Conservation (phyloP, 192 early-diverging fungal species). For the Pilobolus umbonatus region DNA sequence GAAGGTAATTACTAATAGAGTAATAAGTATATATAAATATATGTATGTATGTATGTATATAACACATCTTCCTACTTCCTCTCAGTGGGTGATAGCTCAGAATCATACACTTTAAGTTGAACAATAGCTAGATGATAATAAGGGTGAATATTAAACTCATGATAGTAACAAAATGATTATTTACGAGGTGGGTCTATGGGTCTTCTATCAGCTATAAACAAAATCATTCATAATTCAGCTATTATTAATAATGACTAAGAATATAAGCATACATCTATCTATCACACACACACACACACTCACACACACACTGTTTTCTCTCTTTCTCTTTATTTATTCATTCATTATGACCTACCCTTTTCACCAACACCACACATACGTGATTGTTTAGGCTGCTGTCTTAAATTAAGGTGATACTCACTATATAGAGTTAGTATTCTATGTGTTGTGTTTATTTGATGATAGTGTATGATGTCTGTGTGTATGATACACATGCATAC, state of each 20-base stretch:
- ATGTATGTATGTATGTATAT: too few species aligned
- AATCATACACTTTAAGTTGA: slow-evolving; percentile 38
- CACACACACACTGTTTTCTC: too few species aligned
- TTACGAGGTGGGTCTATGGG: slow-evolving; percentile 75
- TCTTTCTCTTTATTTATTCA: too few species aligned
- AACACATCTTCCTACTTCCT: slow-evolving; percentile 33
- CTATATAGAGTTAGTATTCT: neutral
- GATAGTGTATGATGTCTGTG: neutral
- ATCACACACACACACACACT: too few species aligned
- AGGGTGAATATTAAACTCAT: neutral
- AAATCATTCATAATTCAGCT: neutral
- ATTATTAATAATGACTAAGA: too few species aligned
- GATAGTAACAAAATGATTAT: neutral
- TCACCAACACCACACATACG: slow-evolving; percentile 94
- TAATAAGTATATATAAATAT: neutral
- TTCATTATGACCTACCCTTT: slow-evolving; percentile 58
- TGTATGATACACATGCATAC: too few species aligned
- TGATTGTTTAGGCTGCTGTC: slow-evolving; percentile 91
- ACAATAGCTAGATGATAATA: slow-evolving; percentile 50
- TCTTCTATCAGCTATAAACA: slow-evolving; percentile 60
- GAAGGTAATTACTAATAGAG: slow-evolving; percentile 39
- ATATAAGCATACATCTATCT: too few species aligned
- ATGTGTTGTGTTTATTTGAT: neutral
- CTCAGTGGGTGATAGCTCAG: slow-evolving; percentile 8
- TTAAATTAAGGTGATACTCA: slow-evolving; percentile 59